Base-by-base conservation (phyloP, 2,329 filamentous ascomycete species). In the Pseudogymnoascus sp. region DNA sequence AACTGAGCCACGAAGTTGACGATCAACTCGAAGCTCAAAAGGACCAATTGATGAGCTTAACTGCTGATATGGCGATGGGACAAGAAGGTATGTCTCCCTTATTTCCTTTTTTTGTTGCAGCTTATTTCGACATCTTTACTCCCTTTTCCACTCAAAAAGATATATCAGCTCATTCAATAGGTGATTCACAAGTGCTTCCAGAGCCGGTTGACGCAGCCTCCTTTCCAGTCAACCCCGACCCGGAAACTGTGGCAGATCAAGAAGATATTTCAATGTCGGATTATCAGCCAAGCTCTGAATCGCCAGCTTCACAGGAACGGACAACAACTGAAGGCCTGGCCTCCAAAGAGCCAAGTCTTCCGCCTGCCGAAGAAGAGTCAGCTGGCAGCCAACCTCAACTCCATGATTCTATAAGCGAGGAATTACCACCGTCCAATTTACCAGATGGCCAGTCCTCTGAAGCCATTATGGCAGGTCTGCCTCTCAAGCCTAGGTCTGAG, bases 1-100 rank as follows among this genome's bases (percentile, higher is more conserved):
- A 68, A 45, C 68, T 75, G 51, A 66, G 67, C 2, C 66, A 70
- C 61, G 74, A 75, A 60, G 69, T 72, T n/a, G 73, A 74, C 60
- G 67, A 70, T 16, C 71, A 71, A 63, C 70, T 75, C 14, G 70
- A 73, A 31, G 69, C 65, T 26, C 64, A 76, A 47, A 73, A 72
- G 64, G 71, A 73, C 39, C 73, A 73, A 64, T 64, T 75, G 5
- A 65, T 69, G 29, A 67, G 69, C 39, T 65, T 75, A 29, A 69
- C 66, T 8, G 60, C 36, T 39, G 68, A 73, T 64, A 67, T 69
- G 34, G 64, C 67, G 42, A 64, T 66, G n/a, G 66, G 62, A 39
- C 67, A 62, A 54, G 60, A 61, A 61, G 40, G 29, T 64, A 62
- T 45, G 57, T 64, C 18, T 36, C 10, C 16, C 29, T 1, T 42